phyloP scores from a whole-genome alignment of 2,329 filamentous ascomycete species.

The Colletotrichum camelliae region DNA sequence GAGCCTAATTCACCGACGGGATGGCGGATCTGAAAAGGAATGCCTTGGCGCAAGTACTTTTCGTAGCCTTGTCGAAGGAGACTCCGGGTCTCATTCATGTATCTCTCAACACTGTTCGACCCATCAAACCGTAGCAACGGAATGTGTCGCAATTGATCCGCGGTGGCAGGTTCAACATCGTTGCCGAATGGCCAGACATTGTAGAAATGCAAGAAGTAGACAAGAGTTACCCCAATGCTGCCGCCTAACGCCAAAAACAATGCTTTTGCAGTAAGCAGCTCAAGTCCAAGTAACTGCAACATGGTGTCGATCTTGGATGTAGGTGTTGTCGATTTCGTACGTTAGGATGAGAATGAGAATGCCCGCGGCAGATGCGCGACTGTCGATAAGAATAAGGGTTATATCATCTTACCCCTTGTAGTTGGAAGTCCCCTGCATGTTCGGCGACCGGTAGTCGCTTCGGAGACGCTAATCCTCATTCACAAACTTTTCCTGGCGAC shows the following conservation, averaged over 20 bases:
- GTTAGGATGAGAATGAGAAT: rapidly evolving
- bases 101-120: neutral
- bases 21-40: neutral
- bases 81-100: neutral
- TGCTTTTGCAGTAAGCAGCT: neutral
- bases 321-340: neutral
- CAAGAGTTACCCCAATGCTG: neutral
- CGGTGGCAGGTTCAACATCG: neutral
- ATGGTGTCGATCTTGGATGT: neutral
- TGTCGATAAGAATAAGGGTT: neutral
- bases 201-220: neutral
- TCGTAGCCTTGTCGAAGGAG: neutral
- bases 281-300: neutral
- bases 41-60: neutral
- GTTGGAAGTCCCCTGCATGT: neutral
- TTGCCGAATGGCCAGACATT: neutral
- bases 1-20: neutral
- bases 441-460: neutral
- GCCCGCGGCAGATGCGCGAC: neutral
- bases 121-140: neutral
- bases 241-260: neutral
- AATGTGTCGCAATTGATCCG: neutral
- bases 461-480: neutral
- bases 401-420: neutral
- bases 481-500: neutral